Base-by-base conservation (phyloP, 139 green algal genomes). In the Chlamydomonas sp. region DNA sequence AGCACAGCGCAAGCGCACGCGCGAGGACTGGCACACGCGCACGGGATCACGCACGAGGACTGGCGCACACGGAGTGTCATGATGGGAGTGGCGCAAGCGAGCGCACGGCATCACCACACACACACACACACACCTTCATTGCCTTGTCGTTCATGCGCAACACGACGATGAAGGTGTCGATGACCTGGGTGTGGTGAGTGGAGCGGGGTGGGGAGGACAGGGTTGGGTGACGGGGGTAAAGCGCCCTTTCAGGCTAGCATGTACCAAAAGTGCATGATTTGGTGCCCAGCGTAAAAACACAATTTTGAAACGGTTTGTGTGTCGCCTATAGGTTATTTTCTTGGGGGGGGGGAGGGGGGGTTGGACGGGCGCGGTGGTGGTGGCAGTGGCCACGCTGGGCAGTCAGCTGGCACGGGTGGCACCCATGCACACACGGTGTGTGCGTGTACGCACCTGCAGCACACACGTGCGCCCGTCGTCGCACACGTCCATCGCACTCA, bases 111-210 rank as follows among this genome's bases (percentile, higher is more conserved):
- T 20, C 57, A 65, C 54, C 13, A 63, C 13, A 63, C 54, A 63
- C 22, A 63, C 13, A 63, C 13, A 63, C 54, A 63, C 54, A 22
- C 16, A 22, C 16, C 54, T 63, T 28, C 54, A 13, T 63, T 63
- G 16, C 22, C 20, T 65, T 71, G 31, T 72, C 70, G 10, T 70
- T 58, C 33, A 79, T 74, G 47, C 62, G 58, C 60, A 86, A 73
- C 36, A 79, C 6, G 48, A 73, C 72, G 22, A 65, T 38, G 43
- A 90, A 90, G 0, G 68, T 74, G 13, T 89, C 78, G n/a, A 88
- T 5, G 69, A 74, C 83, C 68, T 73, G 47, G 49, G 68, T 54
- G 8, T 36, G 8, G 13, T 31, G 48, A n/a, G 28, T n/a, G n/a
- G n/a, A n/a, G n/a, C n/a, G n/a, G n/a, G n/a, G n/a, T n/a, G n/a